Evolutionary conservation across 768 basidiomycete species (phyloP).

Genomic region (Lentinula sp.): DNA sequence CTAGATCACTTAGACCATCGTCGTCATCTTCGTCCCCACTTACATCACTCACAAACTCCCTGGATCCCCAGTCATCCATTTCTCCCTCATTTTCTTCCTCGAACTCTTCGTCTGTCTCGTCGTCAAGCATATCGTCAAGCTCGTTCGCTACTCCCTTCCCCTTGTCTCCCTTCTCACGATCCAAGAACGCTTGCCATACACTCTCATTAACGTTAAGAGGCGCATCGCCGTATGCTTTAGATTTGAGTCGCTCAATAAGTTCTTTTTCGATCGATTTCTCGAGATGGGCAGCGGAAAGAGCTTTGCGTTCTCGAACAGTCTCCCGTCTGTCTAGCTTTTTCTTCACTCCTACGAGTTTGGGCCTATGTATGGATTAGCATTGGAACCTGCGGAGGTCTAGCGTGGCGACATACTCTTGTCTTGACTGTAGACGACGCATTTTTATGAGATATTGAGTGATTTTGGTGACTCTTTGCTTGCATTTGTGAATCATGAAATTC

Average conservation of each 20-base stretch:
- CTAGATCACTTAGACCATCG: slow-evolving; percentile 58
- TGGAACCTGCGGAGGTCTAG: not conserved
- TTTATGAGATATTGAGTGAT: slow-evolving; percentile 99
- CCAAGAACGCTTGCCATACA: slow-evolving; percentile 90
- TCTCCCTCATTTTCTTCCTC: slow-evolving; percentile 48
- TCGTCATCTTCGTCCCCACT: slow-evolving; percentile 63
- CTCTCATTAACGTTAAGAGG: slow-evolving; percentile 97
- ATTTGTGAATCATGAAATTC: slow-evolving; percentile 95
- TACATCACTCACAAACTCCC: slow-evolving; percentile 72
- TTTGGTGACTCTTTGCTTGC: slow-evolving; percentile 98
- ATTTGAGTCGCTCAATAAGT: slow-evolving; percentile 90
- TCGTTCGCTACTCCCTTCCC: slow-evolving; percentile 36
- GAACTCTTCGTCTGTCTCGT: slow-evolving; percentile 46
- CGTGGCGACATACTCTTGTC: slow-evolving; percentile 62
- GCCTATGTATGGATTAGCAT: slow-evolving; percentile 40
- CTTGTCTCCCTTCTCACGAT: slow-evolving; percentile 59
- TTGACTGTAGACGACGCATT: slow-evolving; percentile 86
- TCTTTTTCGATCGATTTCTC: slow-evolving; percentile 96
- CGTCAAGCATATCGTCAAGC: slow-evolving; percentile 46
- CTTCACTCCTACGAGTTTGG: slow-evolving; percentile 91
- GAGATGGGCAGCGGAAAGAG: slow-evolving; percentile 90
- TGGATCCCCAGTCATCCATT: slow-evolving; percentile 52
- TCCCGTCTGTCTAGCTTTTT: slow-evolving; percentile 96
- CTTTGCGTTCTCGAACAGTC: slow-evolving; percentile 89
- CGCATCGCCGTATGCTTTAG: slow-evolving; percentile 95